Evolutionary conservation across 2,329 filamentous ascomycete genomes (phyloP), one percentile per base, ranked within the genome.

Genomic region (Leptographium lundbergii): DNA sequence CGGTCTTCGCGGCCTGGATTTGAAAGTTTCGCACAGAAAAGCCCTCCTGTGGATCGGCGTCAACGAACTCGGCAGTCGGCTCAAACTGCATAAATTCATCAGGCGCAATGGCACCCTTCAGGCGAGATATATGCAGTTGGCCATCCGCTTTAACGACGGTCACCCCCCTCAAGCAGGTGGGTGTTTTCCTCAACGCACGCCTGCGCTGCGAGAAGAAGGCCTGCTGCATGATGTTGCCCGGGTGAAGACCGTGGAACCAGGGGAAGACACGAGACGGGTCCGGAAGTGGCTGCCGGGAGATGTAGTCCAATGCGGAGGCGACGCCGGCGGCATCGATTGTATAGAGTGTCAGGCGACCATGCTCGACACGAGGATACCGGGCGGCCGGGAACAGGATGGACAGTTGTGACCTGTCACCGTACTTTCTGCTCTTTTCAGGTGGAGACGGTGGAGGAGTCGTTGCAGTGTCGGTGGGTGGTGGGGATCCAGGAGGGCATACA

Each of bases 11-110:
- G 0, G 89, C 81, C 71, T 99, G 94, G 47, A 97, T 97, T 66
- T 97, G 92, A 69, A 99, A 99, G 70, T 97, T 97, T 53, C 94
- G 84, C 51, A 97, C 91, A 5, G 90, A 96, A 69, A 97, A 97
- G 10, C 94, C 94, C 64, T 95, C 89, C 59, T 76, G 81, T 1
- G 94, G 94, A 68, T 99, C 94, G 48, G 86, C 81, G 51, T 95
- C 89, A 61, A 91, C 74, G 68, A 99, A 96, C 25, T 84, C 78
- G 52, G 80, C 73, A 19, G 73, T 72, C 3, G 67, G 68, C 3
- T 71, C 69, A 0, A 75, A 66, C 45, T 83, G 78, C 60, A 97
- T 72, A 52, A 97, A 78, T 71, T 97, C 94, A 1, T 88, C 82
- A 0, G 91, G 87, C 3, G 86, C 80, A 64, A 97, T 81, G 27